Evolutionary conservation across 257 asterid species (phyloP).

Genomic region (Perilla frutescens): DNA sequence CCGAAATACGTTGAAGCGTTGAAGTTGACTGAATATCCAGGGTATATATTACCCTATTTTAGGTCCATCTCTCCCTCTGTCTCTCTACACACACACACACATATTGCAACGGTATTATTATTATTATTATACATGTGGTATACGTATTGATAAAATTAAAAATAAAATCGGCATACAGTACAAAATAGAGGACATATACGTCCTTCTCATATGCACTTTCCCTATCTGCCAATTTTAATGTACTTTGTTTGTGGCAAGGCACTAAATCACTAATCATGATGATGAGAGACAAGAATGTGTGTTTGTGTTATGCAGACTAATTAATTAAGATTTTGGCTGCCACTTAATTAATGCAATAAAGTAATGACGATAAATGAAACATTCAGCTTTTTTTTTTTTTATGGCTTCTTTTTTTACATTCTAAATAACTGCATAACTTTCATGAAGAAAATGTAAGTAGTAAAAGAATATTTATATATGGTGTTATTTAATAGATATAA

Average conservation of each 20-base stretch:
- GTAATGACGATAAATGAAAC: neutral
- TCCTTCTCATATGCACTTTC: slow-evolving; percentile 37
- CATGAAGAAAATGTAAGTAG: neutral
- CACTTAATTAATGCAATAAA: slow-evolving; percentile 18
- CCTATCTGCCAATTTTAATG: slow-evolving; percentile 26
- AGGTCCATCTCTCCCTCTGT: neutral
- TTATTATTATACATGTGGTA: too few species aligned
- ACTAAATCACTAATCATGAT: slow-evolving; percentile 30
- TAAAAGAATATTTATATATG: too few species aligned
- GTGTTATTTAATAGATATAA: too few species aligned
- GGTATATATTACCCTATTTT: too few species aligned
- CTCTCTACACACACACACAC: too few species aligned
- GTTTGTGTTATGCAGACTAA: neutral
- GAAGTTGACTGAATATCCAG: too few species aligned
- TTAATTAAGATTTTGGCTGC: slow-evolving; percentile 7
- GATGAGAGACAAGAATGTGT: slow-evolving; percentile 15
- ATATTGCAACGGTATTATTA: neutral
- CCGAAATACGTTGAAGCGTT: too few species aligned
- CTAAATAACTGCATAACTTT: neutral
- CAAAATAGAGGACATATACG: neutral
- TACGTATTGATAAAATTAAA: neutral
- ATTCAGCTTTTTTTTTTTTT: neutral
- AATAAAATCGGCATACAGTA: neutral
- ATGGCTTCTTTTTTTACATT: too few species aligned
- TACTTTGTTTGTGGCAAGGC: slow-evolving; percentile 16